Conservation (phyloP, 257 asterid genomes). For the Eucommia ulmoides region DNA sequence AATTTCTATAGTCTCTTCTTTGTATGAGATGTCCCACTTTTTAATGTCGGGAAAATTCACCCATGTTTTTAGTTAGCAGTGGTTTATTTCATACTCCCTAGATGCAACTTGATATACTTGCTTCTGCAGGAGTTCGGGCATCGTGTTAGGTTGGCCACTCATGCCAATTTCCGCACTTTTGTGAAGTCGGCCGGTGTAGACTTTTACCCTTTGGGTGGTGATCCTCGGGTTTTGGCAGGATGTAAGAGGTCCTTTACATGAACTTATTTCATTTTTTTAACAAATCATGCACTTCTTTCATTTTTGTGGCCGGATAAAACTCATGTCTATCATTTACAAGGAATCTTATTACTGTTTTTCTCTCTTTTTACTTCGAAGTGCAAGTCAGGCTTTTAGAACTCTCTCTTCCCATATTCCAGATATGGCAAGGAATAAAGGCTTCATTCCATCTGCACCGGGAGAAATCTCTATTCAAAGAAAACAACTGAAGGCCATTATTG, state of each 20-base stretch:
- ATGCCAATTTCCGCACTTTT: conserved; percentile 69
- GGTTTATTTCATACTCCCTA: too few relatives aligned
- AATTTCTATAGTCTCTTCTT: too few relatives aligned
- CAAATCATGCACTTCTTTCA: too few relatives aligned
- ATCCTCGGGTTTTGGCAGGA: conserved; percentile 96
- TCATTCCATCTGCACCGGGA: conserved; percentile 82
- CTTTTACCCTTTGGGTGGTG: conserved; percentile 93
- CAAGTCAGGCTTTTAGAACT: neutral
- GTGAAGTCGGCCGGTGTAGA: conserved; percentile 85
- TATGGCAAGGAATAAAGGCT: conserved; percentile 98
- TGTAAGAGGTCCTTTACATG: conserved; percentile 67
- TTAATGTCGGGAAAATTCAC: too few relatives aligned
- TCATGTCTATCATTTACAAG: too few relatives aligned
- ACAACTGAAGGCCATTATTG: conserved; percentile 83
- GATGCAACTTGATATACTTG: conserved; percentile 11
- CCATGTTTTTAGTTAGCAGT: too few relatives aligned
- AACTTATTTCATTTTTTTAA: conserved; percentile 8
- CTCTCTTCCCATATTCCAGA: conserved; percentile 25
- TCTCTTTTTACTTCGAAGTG: conserved; percentile 4
- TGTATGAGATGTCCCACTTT: too few relatives aligned
- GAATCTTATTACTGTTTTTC: neutral
- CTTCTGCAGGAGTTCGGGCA: conserved; percentile 75
- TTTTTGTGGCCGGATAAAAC: too few relatives aligned
- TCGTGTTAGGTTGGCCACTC: conserved; percentile 88
- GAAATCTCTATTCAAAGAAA: conserved; percentile 73